Evolutionary conservation across 2,329 filamentous ascomycete genomes (phyloP), one percentile per base, ranked within the genome.

Genomic region (Zymoseptoria pseudotritici): DNA sequence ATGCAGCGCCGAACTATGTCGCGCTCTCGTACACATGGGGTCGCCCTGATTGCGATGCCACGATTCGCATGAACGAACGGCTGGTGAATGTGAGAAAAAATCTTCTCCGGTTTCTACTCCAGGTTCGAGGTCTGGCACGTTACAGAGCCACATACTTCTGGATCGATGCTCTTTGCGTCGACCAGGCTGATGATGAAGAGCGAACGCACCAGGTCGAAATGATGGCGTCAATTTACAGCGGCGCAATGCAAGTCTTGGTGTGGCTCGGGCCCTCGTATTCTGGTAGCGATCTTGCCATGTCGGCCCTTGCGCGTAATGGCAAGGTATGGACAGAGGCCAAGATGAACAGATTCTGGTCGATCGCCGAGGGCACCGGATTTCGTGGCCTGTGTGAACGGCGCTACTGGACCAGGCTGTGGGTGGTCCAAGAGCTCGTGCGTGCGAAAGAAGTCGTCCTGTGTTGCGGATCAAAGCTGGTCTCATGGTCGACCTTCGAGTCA

Each of bases 221-320:
- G 26, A 75, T 75, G 72, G 67, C 70, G 9, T 55, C 70, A 3
- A 72, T 75, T 46, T 75, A 72, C 65, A 63, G 58, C 21, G 58
- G 63, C 50, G 63, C 68, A n/a, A 61, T 62, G 36, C 61, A 68
- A 55, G 63, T 70, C 22, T 63, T 66, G 8, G 61, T 66, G n/a
- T 72, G 69, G 67, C 64, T 71, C 4, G 69, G 69, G 5, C 66
- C 70, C n/a, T 62, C 60, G 13, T 68, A 66, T 46, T 57, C 63
- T n/a, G 61, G 65, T n/a, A 68, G 63, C 19, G 50, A 52, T 29
- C 26, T 29, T 9, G 26, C 26, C 26, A 29, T 29, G 26, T 29
- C 6, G 7, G 4, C 26, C 26, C 26, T 29, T 9, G 26, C 26
- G 26, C 26, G 26, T 8, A 29, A 29, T 29, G 26, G 26, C 7